Conservation (phyloP, 108 stramenopile species). For the Chaetoceros muelleri region DNA sequence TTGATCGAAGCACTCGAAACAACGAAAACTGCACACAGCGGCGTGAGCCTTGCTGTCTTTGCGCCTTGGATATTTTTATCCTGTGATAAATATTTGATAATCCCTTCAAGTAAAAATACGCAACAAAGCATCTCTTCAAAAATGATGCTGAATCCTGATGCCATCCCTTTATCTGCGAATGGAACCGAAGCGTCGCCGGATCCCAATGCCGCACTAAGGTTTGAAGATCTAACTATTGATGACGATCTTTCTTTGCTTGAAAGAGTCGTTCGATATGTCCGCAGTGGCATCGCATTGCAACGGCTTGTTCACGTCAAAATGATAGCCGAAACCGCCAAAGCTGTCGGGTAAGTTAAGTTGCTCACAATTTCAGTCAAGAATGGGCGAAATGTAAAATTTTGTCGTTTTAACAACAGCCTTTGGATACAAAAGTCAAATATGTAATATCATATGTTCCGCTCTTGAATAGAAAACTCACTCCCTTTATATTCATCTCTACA, state of each 20-base stretch:
- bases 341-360: slow-evolving; percentile 53
- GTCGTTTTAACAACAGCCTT: too few relatives aligned
- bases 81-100: too few relatives aligned
- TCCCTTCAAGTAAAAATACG: too few relatives aligned
- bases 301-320: slow-evolving; percentile 96
- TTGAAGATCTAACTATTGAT: slow-evolving; percentile 96
- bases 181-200: background rate
- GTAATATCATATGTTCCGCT: too few relatives aligned
- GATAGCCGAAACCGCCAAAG: slow-evolving; percentile 84
- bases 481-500: slow-evolving; percentile 11
- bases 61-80: too few relatives aligned
- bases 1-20: too few relatives aligned
- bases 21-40: too few relatives aligned
- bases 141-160: background rate
- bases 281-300: slow-evolving; percentile 88
- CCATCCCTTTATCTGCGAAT: background rate
- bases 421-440: too few relatives aligned
- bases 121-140: background rate
- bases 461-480: slow-evolving; percentile 1
- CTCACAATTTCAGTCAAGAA: too few relatives aligned
- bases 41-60: too few relatives aligned
- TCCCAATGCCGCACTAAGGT: slow-evolving; percentile 43
- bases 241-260: slow-evolving; percentile 87
- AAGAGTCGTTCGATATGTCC: slow-evolving; percentile 85
- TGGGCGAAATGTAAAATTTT: too few relatives aligned